Evolutionary conservation across 2,329 filamentous ascomycete genomes (phyloP), one percentile per base, ranked within the genome.

Genomic region (Teratosphaeria pseudoeucalypti): DNA sequence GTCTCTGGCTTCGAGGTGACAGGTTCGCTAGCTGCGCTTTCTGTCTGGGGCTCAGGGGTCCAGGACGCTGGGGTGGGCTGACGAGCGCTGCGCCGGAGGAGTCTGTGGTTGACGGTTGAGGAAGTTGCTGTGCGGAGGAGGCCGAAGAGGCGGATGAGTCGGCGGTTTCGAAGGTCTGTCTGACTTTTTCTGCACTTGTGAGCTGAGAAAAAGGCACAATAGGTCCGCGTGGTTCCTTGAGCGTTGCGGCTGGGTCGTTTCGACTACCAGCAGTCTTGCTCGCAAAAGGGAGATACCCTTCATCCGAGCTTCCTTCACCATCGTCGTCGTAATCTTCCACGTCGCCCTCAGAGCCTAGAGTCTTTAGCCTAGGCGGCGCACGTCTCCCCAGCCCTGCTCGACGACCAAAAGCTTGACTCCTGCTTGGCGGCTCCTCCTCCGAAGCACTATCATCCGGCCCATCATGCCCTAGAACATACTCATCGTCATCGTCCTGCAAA

Each of bases 1-100:
- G 81, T 9, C 74, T 75, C 9, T 75, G 73, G 1, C 83, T 81
- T 65, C 81, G 84, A 53, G 81, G 75, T 29, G n/a, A 37, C 4
- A 39, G 47, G 79, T 79, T 2, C 4, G 81, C 77, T 55, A 86
- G 68, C 52, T 87, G 85, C 6, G 81, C 78, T 14, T 81, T 81
- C 27, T 85, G 80, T 26, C 81, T 80, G 1, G 85, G 85, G 52
- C 71, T 74, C 10, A 78, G 63, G 2, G 72, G 67, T 61, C 61
- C 47, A 55, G 58, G 54, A 57, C 60, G 54, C 53, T 55, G 29
- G 60, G 64, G 69, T 12, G 34, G 43, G n/a, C 39, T 39, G 57
- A 29, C 4, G 60, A 60, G 23, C 34, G 47, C 26, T 2, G 10
- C 64, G 63, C 55, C 70, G 73, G 23, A 54, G 57, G 26, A 55